Evolutionary conservation across 495 filamentous ascomycete species (phyloP).

Genomic region (Aspergillus panamensis): DNA sequence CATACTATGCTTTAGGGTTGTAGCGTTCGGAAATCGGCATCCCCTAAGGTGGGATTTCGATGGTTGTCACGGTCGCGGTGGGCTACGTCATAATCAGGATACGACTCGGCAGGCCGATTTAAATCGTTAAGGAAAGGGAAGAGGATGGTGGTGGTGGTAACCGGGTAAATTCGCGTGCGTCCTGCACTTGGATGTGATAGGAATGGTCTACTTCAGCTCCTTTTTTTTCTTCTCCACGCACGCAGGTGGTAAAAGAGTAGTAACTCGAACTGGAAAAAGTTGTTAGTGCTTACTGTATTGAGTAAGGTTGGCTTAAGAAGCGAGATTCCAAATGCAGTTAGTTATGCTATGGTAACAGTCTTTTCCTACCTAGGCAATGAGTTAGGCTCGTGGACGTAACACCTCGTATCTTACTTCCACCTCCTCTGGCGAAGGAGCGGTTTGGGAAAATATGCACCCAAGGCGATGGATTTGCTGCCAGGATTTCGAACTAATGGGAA

Average conservation of each 20-base stretch:
- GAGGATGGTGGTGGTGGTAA: constrained; percentile 11
- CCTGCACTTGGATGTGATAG: neutral
- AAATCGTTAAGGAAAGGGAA: neutral
- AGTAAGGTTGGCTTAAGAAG: constrained; percentile 4
- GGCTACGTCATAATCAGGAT: constrained; percentile 10
- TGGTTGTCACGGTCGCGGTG: neutral
- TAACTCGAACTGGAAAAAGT: neutral
- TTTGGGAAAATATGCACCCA: neutral
- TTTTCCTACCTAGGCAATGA: neutral
- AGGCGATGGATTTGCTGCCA: constrained; percentile 7
- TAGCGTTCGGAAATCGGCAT: constrained; percentile 15
- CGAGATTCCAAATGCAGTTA: constrained; percentile 11
- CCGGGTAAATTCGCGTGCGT: constrained; percentile 14
- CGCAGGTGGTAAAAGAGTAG: neutral
- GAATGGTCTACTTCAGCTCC: no score
- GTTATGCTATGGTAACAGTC: neutral
- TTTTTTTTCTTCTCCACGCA: no score
- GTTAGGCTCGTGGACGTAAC: constrained; percentile 1
- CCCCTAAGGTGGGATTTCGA: neutral
- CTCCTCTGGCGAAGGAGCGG: no score
- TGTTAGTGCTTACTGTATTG: neutral
- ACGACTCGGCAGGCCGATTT: constrained; percentile 12
- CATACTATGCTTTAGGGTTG: constrained; percentile 5
- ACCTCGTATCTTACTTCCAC: neutral
- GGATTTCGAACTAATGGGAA: neutral